Base-by-base conservation (phyloP, 1,284 basidiomycete species). In the Afroboletus lepidellus region DNA sequence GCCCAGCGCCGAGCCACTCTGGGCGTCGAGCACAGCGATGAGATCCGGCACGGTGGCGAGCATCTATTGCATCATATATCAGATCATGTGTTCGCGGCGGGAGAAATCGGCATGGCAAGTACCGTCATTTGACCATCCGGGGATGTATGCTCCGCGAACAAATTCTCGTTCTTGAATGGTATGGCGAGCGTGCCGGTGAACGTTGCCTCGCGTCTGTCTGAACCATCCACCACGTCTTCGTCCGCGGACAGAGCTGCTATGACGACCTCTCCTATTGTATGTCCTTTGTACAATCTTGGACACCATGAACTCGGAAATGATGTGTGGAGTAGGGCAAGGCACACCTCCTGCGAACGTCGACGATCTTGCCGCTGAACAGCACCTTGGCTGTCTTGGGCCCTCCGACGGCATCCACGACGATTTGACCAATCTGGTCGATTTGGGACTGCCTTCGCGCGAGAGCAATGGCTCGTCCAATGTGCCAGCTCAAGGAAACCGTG, bases 141-240 rank as follows among this genome's bases (percentile, higher is more conserved):
- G 30, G 70, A 55, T 1, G 70, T 66, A 23, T 69, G 69, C 48
- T 74, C 69, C 13, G 77, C 69, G 47, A 77, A 70, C 24, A 83
- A 65, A 60, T 84, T 84, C 61, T 84, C 81, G 58, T 84, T 84
- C 67, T 84, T 80, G 74, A 83, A 83, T 3, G 82, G 80, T 50
- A 83, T 78, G 50, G 60, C 59, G 23, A 75, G 36, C 3, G 53
- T 61, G 15, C 71, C 72, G 6, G 45, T 39, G 38, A 71, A 65
- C 42, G 32, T 52, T 13, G 47, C 56, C 39, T 48, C 51, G 29
- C 48, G 36, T 29, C 25, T 36, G 39, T 57, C 39, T 7, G 54
- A 12, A 41, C 50, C 43, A 20, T 54, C 46, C 18, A 45, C 51
- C 3, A 48, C 41, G n/a, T 63, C 65, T 25, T 67, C 64, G 52